Conservation (phyloP, 1,284 basidiomycete genomes). For the Leccinum griseonigrum region DNA sequence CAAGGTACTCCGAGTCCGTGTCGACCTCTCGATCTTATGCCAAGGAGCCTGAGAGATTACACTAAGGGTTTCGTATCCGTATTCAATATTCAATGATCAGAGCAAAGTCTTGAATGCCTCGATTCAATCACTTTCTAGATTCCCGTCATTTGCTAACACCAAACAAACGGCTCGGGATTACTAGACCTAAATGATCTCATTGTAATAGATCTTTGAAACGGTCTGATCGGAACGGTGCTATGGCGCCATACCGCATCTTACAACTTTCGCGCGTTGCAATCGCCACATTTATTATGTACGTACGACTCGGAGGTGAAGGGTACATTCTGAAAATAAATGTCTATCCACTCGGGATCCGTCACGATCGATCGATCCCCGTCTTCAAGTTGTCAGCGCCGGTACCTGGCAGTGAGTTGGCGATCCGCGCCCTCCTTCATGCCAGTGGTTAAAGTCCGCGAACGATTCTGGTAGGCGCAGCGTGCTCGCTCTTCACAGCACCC, state of each 20-base stretch:
- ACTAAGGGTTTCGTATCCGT: no score
- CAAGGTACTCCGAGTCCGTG: no score
- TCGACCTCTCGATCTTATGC: no score
- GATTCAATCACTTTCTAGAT: no score
- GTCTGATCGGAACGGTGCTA: not conserved
- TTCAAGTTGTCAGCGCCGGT: no score
- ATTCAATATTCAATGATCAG: no score
- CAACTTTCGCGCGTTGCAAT: not conserved
- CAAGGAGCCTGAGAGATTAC: no score
- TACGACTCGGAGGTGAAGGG: not conserved
- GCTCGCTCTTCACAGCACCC: no score
- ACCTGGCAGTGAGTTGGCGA: slow-evolving; percentile 13
- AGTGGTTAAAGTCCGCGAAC: slow-evolving; percentile 13
- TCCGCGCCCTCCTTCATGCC: slow-evolving; percentile 9
- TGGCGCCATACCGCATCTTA: not conserved
- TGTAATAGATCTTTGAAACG: not conserved
- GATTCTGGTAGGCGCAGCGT: not conserved
- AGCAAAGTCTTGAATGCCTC: no score
- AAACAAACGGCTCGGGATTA: no score
- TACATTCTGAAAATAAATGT: slow-evolving; percentile 3
- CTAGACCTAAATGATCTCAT: no score
- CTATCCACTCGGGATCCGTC: not conserved
- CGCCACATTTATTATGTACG: not conserved
- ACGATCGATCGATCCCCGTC: slow-evolving; percentile 3
- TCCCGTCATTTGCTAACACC: not conserved